Percentiles rank a stretch among this genome's conserved stretches.
Evolutionary conservation across 441 rosid genomes (phyloP).

Genomic region (Corymbia citriodora): DNA sequence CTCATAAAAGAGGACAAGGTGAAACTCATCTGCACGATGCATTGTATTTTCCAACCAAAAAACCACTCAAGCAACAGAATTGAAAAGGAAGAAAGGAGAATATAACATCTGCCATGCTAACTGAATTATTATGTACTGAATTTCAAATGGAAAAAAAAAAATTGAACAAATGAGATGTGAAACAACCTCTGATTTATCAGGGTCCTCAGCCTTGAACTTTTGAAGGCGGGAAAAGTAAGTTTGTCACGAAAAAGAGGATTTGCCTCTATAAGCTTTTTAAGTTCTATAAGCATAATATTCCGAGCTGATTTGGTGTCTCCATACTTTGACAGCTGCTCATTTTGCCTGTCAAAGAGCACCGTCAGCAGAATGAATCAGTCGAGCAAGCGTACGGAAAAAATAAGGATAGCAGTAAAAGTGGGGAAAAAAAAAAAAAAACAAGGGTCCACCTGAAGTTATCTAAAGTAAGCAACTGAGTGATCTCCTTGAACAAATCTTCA

Average conservation of each 20-base stretch:
- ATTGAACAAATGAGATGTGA: background rate
- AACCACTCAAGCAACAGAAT: background rate
- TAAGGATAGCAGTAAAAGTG: background rate
- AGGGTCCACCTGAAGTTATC: conserved; percentile 38
- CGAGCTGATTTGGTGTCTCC: conserved; percentile 93
- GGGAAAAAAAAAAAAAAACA: background rate
- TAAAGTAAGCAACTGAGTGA: conserved; percentile 49
- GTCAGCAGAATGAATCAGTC: background rate
- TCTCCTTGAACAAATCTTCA: conserved; percentile 60
- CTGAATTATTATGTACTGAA: background rate
- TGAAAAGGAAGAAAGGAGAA: background rate
- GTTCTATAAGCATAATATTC: conserved; percentile 74
- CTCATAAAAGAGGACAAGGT: background rate
- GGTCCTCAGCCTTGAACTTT: conserved; percentile 73
- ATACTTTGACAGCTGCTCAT: conserved; percentile 91
- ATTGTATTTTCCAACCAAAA: background rate
- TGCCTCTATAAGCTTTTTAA: conserved; percentile 84
- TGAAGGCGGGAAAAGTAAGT: conserved; percentile 65
- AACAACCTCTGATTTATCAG: conserved; percentile 84
- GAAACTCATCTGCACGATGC: background rate
- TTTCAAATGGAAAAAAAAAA: background rate
- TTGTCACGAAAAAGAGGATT: conserved; percentile 89
- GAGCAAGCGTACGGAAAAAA: background rate
- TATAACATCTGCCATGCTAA: background rate
- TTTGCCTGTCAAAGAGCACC: conserved; percentile 41